A percentile compares a stretch with the other conserved stretches of the same genome.
Conservation (phyloP, 2,329 filamentous ascomycete species). For the Neofusicoccum sp. region DNA sequence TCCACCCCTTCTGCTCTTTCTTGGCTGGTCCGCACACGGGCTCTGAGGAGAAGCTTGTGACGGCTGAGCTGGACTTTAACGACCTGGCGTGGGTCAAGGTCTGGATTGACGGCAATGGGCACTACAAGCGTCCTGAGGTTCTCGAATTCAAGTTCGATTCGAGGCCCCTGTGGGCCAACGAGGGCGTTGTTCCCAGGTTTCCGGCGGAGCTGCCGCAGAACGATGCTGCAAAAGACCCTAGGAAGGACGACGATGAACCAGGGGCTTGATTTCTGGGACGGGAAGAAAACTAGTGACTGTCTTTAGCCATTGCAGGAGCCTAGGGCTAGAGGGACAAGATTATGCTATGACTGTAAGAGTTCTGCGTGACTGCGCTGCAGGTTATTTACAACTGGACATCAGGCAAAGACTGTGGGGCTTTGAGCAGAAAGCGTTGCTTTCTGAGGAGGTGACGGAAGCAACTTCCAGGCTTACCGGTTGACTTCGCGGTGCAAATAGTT, state of each 20-base stretch:
- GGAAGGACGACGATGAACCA: not conserved
- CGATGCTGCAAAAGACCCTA: not conserved
- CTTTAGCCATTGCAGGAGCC: too few relatives aligned
- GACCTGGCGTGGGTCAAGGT: constrained; percentile 39
- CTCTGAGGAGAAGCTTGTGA: constrained; percentile 36
- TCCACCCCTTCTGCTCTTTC: constrained; percentile 40
- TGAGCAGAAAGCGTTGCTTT: too few relatives aligned
- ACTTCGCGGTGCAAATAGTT: too few relatives aligned
- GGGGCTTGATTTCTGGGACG: not conserved
- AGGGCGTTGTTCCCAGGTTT: constrained; percentile 6
- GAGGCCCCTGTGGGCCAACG: constrained; percentile 5
- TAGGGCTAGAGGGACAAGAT: too few relatives aligned
- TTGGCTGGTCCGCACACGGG: constrained; percentile 40
- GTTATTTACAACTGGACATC: too few relatives aligned
- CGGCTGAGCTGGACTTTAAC: constrained; percentile 39
- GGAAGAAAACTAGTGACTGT: not conserved
- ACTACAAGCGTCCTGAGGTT: constrained; percentile 41
- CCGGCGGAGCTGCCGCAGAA: not conserved
- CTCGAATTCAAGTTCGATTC: constrained; percentile 31
- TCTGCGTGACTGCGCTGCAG: too few relatives aligned
- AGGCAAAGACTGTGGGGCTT: too few relatives aligned
- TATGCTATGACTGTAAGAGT: too few relatives aligned
- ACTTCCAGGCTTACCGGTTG: too few relatives aligned
- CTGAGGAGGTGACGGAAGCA: too few relatives aligned
- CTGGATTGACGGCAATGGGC: constrained; percentile 41